phyloP scores from a whole-genome alignment of 2,329 filamentous ascomycete genomes.

The Penicillium freii region DNA sequence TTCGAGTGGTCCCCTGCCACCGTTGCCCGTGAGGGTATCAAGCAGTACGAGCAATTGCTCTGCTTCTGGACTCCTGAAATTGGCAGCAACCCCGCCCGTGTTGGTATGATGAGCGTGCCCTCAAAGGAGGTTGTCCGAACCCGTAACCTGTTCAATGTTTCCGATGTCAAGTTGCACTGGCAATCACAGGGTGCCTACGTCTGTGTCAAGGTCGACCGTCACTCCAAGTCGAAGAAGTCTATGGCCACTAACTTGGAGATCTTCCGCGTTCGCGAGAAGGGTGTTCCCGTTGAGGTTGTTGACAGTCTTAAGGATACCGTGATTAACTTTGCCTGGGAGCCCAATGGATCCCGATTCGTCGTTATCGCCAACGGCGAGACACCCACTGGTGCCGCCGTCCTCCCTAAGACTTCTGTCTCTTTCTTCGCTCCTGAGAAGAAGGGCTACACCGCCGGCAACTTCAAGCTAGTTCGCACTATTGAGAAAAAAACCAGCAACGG shows the following conservation, averaged over 20 bases:
- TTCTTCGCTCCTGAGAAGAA: slow-evolving; percentile 99
- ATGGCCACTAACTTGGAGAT: slow-evolving; percentile 96
- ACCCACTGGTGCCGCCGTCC: slow-evolving; percentile 71
- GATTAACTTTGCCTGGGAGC: slow-evolving; percentile 99
- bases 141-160: slow-evolving; percentile 96
- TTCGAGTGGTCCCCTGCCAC: slow-evolving; percentile 95
- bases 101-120: slow-evolving; percentile 92
- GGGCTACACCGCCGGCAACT: slow-evolving; percentile 77
- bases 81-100: slow-evolving; percentile 95
- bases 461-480: slow-evolving; percentile 89
- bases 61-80: slow-evolving; percentile 99
- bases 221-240: slow-evolving; percentile 99
- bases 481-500: slow-evolving; percentile 99
- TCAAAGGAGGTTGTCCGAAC: slow-evolving; percentile 92
- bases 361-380: slow-evolving; percentile 93
- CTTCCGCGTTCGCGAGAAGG: slow-evolving; percentile 96
- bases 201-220: slow-evolving; percentile 96
- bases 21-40: slow-evolving; percentile 77
- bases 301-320: slow-evolving; percentile 98
- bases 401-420: slow-evolving; percentile 88
- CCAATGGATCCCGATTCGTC: slow-evolving; percentile 94
- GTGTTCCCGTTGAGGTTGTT: slow-evolving; percentile 95
- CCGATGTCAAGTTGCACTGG: slow-evolving; percentile 97
- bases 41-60: slow-evolving; percentile 91
- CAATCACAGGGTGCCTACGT: slow-evolving; percentile 92